A percentile compares a stretch with the other conserved stretches of the same genome.
phyloP scores from a whole-genome alignment of 768 basidiomycete genomes.

The Kwoniella pini region DNA sequence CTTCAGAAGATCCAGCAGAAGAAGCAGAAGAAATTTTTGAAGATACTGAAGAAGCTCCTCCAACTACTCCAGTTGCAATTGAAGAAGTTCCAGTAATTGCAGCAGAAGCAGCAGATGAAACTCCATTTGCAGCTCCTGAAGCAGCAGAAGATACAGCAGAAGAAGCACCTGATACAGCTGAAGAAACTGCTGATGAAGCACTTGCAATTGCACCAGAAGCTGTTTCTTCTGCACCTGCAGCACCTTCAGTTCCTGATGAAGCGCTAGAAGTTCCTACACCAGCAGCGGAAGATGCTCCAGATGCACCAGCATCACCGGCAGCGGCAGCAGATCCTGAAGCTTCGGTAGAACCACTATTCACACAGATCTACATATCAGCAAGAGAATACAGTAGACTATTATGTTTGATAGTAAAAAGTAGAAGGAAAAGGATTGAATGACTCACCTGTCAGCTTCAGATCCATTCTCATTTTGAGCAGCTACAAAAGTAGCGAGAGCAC shows the following conservation, averaged over 20 bases:
- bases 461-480: slow-evolving; percentile 21
- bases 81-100: not conserved
- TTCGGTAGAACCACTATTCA: not conserved
- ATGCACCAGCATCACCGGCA: not conserved
- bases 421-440: not conserved
- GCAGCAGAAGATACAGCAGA: not conserved
- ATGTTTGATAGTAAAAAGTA: not conserved
- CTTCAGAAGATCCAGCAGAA: slow-evolving; percentile 2
- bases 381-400: not conserved
- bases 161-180: not conserved
- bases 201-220: not conserved
- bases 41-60: not conserved
- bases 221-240: not conserved
- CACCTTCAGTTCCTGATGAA: not conserved
- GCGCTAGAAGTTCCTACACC: not conserved
- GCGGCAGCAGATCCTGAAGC: slow-evolving; percentile 1
- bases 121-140: not conserved
- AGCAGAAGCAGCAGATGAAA: not conserved
- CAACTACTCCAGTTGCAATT: not conserved
- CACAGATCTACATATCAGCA: not conserved
- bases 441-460: slow-evolving; percentile 11
- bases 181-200: not conserved
- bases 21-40: not conserved
- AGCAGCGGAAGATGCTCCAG: slow-evolving; percentile 6
- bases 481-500: slow-evolving; percentile 15